A percentile compares a stretch with the other conserved stretches of the same genome.
Evolutionary conservation across 2,329 filamentous ascomycete genomes (phyloP).

Genomic region (Akanthomyces dipterigenus): DNA sequence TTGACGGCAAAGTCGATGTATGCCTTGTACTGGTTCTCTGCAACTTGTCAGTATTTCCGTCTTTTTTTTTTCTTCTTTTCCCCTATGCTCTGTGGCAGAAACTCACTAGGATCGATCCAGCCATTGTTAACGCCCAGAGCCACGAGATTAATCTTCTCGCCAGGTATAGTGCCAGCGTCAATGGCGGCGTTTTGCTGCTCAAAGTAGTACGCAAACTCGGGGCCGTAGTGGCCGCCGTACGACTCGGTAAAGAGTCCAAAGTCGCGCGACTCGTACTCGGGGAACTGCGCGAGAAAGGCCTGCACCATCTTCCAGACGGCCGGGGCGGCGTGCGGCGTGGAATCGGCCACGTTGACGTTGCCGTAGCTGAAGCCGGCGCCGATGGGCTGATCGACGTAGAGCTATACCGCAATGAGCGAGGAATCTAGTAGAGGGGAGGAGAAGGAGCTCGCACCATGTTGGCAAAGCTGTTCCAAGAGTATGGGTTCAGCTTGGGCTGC

Average conservation of each 20-base stretch:
- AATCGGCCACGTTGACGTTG: background rate
- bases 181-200: constrained; percentile 51
- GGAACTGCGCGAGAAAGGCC: constrained; percentile 57
- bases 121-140: constrained; percentile 52
- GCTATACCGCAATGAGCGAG: background rate
- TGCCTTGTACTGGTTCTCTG: constrained; percentile 25
- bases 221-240: constrained; percentile 54
- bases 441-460: constrained; percentile 26
- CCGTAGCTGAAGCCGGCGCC: constrained; percentile 26
- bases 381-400: constrained; percentile 17
- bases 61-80: constrained; percentile 9
- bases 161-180: constrained; percentile 30
- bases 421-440: constrained; percentile 17
- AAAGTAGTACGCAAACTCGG: constrained; percentile 49
- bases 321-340: constrained; percentile 27
- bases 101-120: constrained; percentile 37
- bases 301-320: constrained; percentile 51
- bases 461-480: constrained; percentile 35
- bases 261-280: constrained; percentile 52
- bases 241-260: constrained; percentile 48
- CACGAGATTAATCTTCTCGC: constrained; percentile 41
- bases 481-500: constrained; percentile 35
- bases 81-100: background rate
- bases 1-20: constrained; percentile 39
- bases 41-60: constrained; percentile 9